Evolutionary conservation across 306 rosid species (phyloP).

Genomic region (Malus sieversii): DNA sequence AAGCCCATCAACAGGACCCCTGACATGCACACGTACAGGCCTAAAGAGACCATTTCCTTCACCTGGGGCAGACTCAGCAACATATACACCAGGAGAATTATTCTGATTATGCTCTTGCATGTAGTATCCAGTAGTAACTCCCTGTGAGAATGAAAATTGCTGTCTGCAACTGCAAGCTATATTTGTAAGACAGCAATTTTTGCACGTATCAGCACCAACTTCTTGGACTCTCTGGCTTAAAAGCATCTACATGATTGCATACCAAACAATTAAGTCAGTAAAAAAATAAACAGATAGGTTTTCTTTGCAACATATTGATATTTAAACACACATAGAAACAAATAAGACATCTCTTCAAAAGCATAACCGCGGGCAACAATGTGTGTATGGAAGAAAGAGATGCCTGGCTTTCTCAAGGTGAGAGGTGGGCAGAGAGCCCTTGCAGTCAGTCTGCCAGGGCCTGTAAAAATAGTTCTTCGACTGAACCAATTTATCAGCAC

Average conservation of each 20-base stretch:
- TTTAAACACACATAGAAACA: not conserved
- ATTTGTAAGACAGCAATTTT: conserved; percentile 68
- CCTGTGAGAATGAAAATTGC: conserved; percentile 67
- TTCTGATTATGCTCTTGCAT: conserved; percentile 72
- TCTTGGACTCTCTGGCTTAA: conserved; percentile 98
- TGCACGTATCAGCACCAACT: conserved; percentile 89
- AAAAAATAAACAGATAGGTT: not conserved
- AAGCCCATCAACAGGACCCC: conserved; percentile 93
- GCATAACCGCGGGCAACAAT: not conserved
- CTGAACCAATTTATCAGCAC: not conserved
- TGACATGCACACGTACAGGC: conserved; percentile 82
- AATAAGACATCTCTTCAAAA: conserved; percentile 10
- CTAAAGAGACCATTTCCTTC: conserved; percentile 68
- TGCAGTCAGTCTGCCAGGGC: not conserved
- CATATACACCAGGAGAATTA: conserved; percentile 61
- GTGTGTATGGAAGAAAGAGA: not conserved
- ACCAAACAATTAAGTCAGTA: not conserved
- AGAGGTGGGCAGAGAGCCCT: not conserved
- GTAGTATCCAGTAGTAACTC: conserved; percentile 56
- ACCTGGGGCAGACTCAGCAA: conserved; percentile 69
- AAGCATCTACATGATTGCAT: conserved; percentile 59
- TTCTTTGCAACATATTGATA: not conserved
- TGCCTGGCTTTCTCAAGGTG: not conserved
- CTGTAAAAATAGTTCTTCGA: not conserved
- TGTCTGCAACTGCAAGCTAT: conserved; percentile 76